Percentiles rank a stretch among this genome's conserved stretches.
Evolutionary conservation across 1,139 yeast genomes (phyloP).

Genomic region (Saccharomyces hybrid): DNA sequence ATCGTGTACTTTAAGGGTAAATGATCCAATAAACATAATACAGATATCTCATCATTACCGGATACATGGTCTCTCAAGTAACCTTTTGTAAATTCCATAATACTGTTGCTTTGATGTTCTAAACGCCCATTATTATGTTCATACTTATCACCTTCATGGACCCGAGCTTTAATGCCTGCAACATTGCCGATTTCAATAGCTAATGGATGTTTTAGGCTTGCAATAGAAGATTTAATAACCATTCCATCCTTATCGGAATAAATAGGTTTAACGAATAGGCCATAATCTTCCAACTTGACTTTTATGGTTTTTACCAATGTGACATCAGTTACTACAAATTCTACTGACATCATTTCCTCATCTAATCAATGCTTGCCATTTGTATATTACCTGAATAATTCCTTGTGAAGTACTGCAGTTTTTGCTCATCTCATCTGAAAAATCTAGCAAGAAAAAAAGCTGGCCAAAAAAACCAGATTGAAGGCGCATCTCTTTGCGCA

Average conservation of each 20-base stretch:
- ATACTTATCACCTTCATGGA: neutral
- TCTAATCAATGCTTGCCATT: neutral
- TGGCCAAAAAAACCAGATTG: neutral
- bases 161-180: neutral
- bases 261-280: slow-evolving; percentile 24
- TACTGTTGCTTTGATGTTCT: slow-evolving; percentile 5
- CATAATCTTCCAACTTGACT: slow-evolving; percentile 21
- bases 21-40: slow-evolving; percentile 10
- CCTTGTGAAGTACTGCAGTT: neutral
- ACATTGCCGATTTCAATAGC: neutral
- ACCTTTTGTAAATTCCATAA: slow-evolving; percentile 13
- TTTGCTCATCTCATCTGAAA: neutral
- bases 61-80: slow-evolving; percentile 10
- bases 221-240: slow-evolving; percentile 20
- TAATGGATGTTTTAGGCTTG: slow-evolving; percentile 6
- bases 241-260: slow-evolving; percentile 13
- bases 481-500: too few species aligned
- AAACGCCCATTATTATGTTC: slow-evolving; percentile 1
- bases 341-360: slow-evolving; percentile 15
- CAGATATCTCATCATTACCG: slow-evolving; percentile 4
- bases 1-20: slow-evolving; percentile 52
- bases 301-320: slow-evolving; percentile 26
- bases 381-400: too few species aligned
- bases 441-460: neutral
- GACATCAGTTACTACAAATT: slow-evolving; percentile 17